A percentile compares a stretch with the other conserved stretches of the same genome.
Conservation (phyloP, 805 yeast species). For the Schwanniomyces sp. region DNA sequence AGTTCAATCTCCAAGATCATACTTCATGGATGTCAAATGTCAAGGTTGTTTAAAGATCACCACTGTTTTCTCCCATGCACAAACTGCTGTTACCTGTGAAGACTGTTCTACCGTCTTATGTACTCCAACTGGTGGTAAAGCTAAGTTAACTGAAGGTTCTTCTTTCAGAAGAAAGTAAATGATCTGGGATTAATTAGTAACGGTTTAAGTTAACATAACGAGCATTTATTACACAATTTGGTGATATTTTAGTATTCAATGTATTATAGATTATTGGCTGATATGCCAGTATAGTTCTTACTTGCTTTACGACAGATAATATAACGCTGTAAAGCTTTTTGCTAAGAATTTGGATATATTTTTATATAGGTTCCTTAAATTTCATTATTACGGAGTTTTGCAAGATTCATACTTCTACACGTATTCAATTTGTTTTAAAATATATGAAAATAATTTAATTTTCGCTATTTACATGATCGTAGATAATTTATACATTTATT, state of each 20-base stretch:
- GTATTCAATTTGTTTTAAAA: neutral
- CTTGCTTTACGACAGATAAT: neutral
- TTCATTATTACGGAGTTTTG: neutral
- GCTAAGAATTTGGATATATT: neutral
- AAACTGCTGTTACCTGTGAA: constrained; percentile 44
- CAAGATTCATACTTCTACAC: neutral
- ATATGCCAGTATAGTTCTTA: neutral
- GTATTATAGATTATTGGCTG: constrained; percentile 6
- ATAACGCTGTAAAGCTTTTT: neutral
- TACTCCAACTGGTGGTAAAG: constrained; percentile 45
- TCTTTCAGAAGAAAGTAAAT: constrained; percentile 41
- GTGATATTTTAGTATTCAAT: constrained; percentile 1
- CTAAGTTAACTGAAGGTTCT: constrained; percentile 43
- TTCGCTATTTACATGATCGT: constrained; percentile 8
- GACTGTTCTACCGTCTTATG: constrained; percentile 40
- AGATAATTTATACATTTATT: constrained; percentile 7
- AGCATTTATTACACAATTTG: constrained; percentile 1
- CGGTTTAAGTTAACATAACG: neutral
- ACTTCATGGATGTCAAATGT: constrained; percentile 44
- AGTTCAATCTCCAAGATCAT: constrained; percentile 42
- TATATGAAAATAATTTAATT: neutral
- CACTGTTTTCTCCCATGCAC: constrained; percentile 43
- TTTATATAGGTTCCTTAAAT: constrained; percentile 1
- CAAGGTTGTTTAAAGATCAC: constrained; percentile 43
- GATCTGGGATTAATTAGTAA: neutral